These are phyloP conservation scores for Claviceps cyperi DNA, from an alignment of 2,329 filamentous ascomycete genomes.

Conservation along the genomic window DNA sequence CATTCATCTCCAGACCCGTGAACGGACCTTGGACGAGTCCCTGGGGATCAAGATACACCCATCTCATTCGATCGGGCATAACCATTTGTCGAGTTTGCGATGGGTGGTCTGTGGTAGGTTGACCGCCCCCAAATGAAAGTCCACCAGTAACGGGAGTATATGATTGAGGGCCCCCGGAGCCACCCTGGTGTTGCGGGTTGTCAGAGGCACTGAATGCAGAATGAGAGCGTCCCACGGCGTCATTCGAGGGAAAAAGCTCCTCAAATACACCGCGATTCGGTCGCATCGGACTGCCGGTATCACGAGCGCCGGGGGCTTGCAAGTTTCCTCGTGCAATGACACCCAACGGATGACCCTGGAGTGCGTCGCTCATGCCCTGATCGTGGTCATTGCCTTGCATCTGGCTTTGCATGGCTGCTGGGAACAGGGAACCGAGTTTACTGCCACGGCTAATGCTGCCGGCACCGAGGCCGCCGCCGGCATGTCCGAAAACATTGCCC, in stretches of 20 bases:
- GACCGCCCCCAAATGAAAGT: constrained; percentile 21
- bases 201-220: constrained; percentile 25
- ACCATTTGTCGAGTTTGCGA: constrained; percentile 82
- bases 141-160: constrained; percentile 22
- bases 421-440: constrained; percentile 79
- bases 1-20: constrained; percentile 96
- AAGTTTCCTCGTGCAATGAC: constrained; percentile 52
- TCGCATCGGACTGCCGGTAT: constrained; percentile 46
- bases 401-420: constrained; percentile 77
- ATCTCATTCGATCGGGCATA: constrained; percentile 97
- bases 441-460: constrained; percentile 62
- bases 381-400: constrained; percentile 64
- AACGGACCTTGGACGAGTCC: constrained; percentile 87
- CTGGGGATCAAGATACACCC: constrained; percentile 94
- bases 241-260: constrained; percentile 33
- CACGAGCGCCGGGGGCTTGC: constrained; percentile 32
- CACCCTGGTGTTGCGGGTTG: constrained; percentile 19
- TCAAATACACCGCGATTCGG: constrained; percentile 40
- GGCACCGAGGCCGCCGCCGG: constrained; percentile 37
- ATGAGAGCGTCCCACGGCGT: constrained; percentile 16
- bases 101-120: constrained; percentile 36
- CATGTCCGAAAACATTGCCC: constrained; percentile 55
- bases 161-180: constrained; percentile 20
- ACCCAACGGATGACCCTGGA: constrained; percentile 46
- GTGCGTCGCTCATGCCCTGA: constrained; percentile 39